A percentile compares a stretch with the other conserved stretches of the same genome.
Evolutionary conservation across 805 yeast genomes (phyloP).

Genomic region (Spathaspora passalidarum): DNA sequence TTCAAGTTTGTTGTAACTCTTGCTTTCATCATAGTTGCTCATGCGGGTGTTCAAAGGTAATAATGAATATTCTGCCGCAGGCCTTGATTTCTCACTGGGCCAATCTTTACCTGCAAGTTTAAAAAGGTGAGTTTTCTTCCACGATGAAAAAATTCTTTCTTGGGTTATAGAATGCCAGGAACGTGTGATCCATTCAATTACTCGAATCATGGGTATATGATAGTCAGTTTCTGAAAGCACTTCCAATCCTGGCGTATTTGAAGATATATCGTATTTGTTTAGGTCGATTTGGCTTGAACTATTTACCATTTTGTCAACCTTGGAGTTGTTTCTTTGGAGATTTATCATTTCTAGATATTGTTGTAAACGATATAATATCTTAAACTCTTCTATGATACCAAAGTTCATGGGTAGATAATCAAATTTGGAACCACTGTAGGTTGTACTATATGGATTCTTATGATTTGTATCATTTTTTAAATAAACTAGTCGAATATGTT

Average conservation of each 20-base stretch:
- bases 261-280: neutral
- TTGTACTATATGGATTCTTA: conserved; percentile 32
- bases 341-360: conserved; percentile 50
- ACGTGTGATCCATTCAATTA: conserved; percentile 54
- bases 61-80: conserved; percentile 13
- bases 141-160: conserved; percentile 30
- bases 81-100: conserved; percentile 20
- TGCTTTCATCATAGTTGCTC: conserved; percentile 15
- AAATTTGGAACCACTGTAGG: conserved; percentile 44
- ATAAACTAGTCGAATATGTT: conserved; percentile 32
- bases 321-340: conserved; percentile 19
- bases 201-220: conserved; percentile 50
- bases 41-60: conserved; percentile 8
- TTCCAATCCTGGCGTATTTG: conserved; percentile 14
- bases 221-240: conserved; percentile 40
- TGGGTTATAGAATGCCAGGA: conserved; percentile 49
- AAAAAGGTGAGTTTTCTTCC: conserved; percentile 36
- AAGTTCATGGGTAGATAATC: conserved; percentile 60
- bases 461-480: conserved; percentile 38
- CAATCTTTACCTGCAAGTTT: conserved; percentile 21
- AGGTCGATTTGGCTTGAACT: neutral
- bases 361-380: conserved; percentile 53
- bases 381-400: conserved; percentile 63
- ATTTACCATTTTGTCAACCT: neutral
- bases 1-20: conserved; percentile 40